These are phyloP conservation scores for Salmacisia buchloeana DNA, from an alignment of 1,284 basidiomycete species.

Conservation along the genomic window DNA sequence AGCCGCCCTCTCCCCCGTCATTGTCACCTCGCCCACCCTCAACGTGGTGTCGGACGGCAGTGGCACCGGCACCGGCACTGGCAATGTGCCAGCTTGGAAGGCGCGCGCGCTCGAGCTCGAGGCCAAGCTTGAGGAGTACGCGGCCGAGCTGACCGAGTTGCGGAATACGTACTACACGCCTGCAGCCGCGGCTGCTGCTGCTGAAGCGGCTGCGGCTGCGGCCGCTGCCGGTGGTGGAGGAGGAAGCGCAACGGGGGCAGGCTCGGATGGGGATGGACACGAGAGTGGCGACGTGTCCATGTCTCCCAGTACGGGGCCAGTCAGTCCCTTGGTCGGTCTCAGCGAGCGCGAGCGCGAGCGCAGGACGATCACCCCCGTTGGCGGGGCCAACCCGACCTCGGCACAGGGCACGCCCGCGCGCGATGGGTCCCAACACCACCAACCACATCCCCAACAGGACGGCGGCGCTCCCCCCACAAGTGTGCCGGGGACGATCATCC, in stretches of 20 bases:
- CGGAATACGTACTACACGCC: slow-evolving; percentile 1
- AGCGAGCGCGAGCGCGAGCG: too few species aligned
- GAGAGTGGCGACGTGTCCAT: too few species aligned
- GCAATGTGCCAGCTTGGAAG: background rate
- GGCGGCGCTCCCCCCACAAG: background rate
- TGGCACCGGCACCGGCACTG: background rate
- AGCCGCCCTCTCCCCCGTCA: too few species aligned
- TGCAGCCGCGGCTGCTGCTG: too few species aligned
- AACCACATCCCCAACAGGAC: slow-evolving; percentile 9
- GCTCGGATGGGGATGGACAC: too few species aligned
- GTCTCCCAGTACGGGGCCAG: too few species aligned
- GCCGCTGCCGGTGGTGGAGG: background rate
- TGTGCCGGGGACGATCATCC: background rate
- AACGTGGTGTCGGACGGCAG: background rate
- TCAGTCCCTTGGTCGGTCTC: too few species aligned
- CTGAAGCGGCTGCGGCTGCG: background rate
- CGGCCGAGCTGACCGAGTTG: slow-evolving; percentile 20
- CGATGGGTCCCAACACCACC: background rate
- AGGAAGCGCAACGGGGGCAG: background rate
- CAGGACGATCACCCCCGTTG: too few species aligned
- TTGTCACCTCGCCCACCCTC: too few species aligned
- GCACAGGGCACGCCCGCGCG: too few species aligned
- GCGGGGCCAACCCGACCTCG: too few species aligned
- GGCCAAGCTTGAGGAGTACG: slow-evolving; percentile 24
- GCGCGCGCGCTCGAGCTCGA: slow-evolving; percentile 15